These are phyloP conservation scores for Chernovozyma sophiae-reginae DNA, from an alignment of 1,139 yeast genomes.

Conservation along the genomic window DNA sequence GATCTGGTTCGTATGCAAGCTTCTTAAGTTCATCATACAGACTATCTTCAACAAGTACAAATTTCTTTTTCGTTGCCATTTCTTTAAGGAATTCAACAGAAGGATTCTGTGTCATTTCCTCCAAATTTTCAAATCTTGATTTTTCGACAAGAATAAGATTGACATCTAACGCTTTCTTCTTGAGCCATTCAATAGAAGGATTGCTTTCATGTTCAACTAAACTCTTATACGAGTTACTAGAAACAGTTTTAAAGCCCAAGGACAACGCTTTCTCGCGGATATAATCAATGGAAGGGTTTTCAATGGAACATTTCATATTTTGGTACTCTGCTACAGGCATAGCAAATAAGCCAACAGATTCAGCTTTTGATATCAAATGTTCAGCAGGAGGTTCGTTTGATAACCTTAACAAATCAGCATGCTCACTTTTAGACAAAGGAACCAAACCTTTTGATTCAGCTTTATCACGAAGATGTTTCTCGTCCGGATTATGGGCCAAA, in stretches of 20 bases:
- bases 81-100: slow-evolving; percentile 11
- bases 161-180: slow-evolving; percentile 10
- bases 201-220: slow-evolving; percentile 14
- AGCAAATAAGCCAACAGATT: slow-evolving; percentile 9
- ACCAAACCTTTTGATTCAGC: slow-evolving; percentile 2
- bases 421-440: slow-evolving; percentile 14
- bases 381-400: slow-evolving; percentile 13
- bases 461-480: slow-evolving; percentile 13
- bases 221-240: slow-evolving; percentile 5
- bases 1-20: slow-evolving; percentile 8
- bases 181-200: slow-evolving; percentile 15
- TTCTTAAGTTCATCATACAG: slow-evolving; percentile 5
- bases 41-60: slow-evolving; percentile 9
- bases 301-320: slow-evolving; percentile 11
- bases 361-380: slow-evolving; percentile 9
- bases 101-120: slow-evolving; percentile 12
- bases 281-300: slow-evolving; percentile 7
- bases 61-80: slow-evolving; percentile 12
- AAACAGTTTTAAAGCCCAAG: not conserved
- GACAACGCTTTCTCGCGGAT: slow-evolving; percentile 3
- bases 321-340: slow-evolving; percentile 4
- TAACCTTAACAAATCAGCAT: slow-evolving; percentile 15
- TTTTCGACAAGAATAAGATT: slow-evolving; percentile 1
- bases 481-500: slow-evolving; percentile 17
- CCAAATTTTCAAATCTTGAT: slow-evolving; percentile 12